A percentile compares a stretch with the other conserved stretches of the same genome.
These are phyloP conservation scores for Amphichorda felina DNA, from an alignment of 2,329 filamentous ascomycete genomes.

Conservation along the genomic window DNA sequence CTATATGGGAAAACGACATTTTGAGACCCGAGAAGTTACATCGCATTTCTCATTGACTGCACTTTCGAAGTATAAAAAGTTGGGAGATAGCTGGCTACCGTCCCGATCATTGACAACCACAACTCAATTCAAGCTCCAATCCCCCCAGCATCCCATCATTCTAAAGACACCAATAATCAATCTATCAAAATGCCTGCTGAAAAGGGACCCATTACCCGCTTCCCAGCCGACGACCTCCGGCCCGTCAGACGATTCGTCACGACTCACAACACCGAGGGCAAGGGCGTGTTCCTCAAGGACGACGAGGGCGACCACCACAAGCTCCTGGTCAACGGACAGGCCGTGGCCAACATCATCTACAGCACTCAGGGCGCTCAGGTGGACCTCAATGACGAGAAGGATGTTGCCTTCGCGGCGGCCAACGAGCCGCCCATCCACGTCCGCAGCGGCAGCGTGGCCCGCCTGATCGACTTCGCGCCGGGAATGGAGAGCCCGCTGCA, in stretches of 20 bases:
- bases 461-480: constrained; percentile 35
- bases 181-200: too few species aligned
- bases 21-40: too few species aligned
- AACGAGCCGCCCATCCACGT: constrained; percentile 8
- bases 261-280: constrained; percentile 8
- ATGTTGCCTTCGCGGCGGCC: constrained; percentile 8
- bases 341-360: constrained; percentile 15
- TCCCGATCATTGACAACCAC: too few species aligned
- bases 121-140: too few species aligned
- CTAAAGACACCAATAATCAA: too few species aligned
- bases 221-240: constrained; percentile 7
- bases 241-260: constrained; percentile 7
- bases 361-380: constrained; percentile 12
- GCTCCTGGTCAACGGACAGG: constrained; percentile 11
- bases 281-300: constrained; percentile 11
- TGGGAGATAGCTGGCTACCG: too few species aligned
- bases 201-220: too few species aligned
- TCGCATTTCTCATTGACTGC: too few species aligned
- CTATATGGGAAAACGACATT: too few species aligned
- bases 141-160: too few species aligned
- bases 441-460: constrained; percentile 26
- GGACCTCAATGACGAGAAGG: constrained; percentile 10
- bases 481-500: constrained; percentile 30
- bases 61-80: too few species aligned
- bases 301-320: constrained; percentile 15